Evolutionary conservation across 2,329 filamentous ascomycete species (phyloP), one percentile per base, ranked within the genome.

Genomic region (Diplodia intermedia): DNA sequence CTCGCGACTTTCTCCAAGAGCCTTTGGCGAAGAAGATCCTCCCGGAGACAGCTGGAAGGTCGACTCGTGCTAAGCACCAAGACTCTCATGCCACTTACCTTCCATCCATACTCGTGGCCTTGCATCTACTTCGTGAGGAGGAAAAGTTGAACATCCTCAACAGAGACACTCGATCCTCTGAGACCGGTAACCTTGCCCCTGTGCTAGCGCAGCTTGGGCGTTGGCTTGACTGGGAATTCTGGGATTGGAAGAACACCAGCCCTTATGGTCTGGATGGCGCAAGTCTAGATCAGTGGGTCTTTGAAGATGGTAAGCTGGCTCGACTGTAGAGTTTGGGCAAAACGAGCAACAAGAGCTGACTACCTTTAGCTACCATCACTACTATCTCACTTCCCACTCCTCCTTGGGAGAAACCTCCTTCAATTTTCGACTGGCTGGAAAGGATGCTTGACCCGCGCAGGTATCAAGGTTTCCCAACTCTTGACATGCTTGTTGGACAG

Each of bases 121-220:
- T 99, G 14, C 95, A 99, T 79, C 83, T 98, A 3, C 82, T 97
- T n/a, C 86, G 91, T 0, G 94, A 99, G 77, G 95, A 99, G 76
- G 86, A 91, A 70, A 98, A 97, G 75, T 85, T 99, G 1, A 88
- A 92, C 69, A 86, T 89, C 3, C 80, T 83, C 66, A 82, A 83
- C 54, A 79, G 80, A n/a, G 83, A 86, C 70, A 76, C 79, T n/a
- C 79, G 82, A 12, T 78, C 75, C 57, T 78, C 77, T 23, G 80
- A 83, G 52, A 72, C 80, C 26, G 79, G 82, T 15, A 82, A 85
- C 52, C 79, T 98, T 26, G 87, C 88, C n/a, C 89, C 91, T 18
- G 78, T 97, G 1, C 81, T 98, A 53, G 89, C 90, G 55, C 94
- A 97, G 76, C 84, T 99, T 68, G 88, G 90, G 1, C 83, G 86